These are phyloP conservation scores for Paxillus rubicundulus DNA, from an alignment of 768 basidiomycete genomes.

Conservation along the genomic window DNA sequence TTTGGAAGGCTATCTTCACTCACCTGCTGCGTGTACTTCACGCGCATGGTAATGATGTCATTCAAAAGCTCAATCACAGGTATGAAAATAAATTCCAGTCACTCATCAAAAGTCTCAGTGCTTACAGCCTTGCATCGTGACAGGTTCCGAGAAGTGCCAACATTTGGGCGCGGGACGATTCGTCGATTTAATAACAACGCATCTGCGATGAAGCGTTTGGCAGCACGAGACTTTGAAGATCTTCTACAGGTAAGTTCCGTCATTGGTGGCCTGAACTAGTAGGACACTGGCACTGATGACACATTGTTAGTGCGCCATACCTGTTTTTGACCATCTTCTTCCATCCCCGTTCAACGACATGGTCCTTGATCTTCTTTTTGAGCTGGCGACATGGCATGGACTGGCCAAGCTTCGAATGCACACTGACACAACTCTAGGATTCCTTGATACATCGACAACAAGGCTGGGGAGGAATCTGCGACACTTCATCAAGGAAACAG, in stretches of 20 bases:
- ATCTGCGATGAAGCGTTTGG: conserved; percentile 33
- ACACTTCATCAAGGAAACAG: conserved; percentile 23
- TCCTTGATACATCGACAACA: conserved; percentile 6
- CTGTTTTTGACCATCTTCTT: conserved; percentile 13
- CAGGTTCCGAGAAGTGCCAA: conserved; percentile 32
- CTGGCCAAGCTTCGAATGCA: conserved; percentile 17
- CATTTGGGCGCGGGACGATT: conserved; percentile 36
- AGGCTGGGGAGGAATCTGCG: conserved; percentile 15
- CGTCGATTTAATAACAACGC: conserved; percentile 31
- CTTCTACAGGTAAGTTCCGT: conserved; percentile 26
- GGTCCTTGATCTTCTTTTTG: conserved; percentile 14
- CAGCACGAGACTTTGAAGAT: conserved; percentile 40
- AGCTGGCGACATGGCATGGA: conserved; percentile 18
- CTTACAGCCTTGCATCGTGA: neutral
- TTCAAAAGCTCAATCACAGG: conserved; percentile 15
- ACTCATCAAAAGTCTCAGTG: too few relatives aligned
- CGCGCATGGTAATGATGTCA: neutral
- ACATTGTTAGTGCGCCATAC: conserved; percentile 10
- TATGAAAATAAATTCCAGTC: neutral
- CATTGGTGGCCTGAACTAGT: too few relatives aligned
- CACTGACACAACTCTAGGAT: conserved; percentile 7
- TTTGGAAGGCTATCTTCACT: conserved; percentile 22
- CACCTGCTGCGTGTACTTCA: conserved; percentile 25
- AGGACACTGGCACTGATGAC: too few relatives aligned
- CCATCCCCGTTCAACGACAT: conserved; percentile 8